Conservation (phyloP, 129 eudicot genomes). For the Arctium lappa region DNA sequence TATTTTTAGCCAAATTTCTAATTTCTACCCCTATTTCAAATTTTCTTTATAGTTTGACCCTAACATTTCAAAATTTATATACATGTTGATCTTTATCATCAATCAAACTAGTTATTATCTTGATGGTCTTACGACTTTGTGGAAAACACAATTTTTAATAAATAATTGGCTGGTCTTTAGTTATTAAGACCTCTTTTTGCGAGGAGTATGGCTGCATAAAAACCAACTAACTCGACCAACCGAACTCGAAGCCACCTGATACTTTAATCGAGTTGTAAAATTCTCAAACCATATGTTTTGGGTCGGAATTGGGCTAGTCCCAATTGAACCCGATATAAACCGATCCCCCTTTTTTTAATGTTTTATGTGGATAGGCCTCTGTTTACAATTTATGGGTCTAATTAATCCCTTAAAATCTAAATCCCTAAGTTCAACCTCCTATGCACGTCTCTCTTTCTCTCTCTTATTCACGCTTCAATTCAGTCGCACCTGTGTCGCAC, state of each 20-base stretch:
- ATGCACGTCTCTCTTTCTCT: background rate
- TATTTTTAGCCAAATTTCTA: slow-evolving; percentile 6
- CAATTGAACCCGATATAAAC: background rate
- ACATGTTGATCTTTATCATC: background rate
- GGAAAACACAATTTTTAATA: background rate
- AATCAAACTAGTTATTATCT: background rate
- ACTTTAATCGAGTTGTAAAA: background rate
- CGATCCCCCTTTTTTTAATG: background rate
- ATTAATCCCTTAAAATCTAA: background rate
- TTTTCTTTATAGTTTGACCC: background rate
- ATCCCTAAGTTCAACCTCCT: background rate
- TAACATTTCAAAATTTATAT: background rate
- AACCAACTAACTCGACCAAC: too few species aligned
- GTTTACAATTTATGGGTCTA: background rate
- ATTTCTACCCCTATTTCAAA: background rate
- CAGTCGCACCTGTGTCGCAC: background rate
- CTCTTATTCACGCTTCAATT: background rate
- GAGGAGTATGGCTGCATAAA: background rate
- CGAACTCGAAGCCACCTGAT: background rate
- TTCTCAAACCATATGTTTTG: background rate
- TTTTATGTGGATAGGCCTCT: background rate
- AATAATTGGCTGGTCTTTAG: background rate
- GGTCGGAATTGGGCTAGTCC: background rate
- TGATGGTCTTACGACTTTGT: background rate
- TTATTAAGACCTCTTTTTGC: background rate